phyloP scores from a whole-genome alignment of 2,329 filamentous ascomycete genomes.

The Penicillium freii region DNA sequence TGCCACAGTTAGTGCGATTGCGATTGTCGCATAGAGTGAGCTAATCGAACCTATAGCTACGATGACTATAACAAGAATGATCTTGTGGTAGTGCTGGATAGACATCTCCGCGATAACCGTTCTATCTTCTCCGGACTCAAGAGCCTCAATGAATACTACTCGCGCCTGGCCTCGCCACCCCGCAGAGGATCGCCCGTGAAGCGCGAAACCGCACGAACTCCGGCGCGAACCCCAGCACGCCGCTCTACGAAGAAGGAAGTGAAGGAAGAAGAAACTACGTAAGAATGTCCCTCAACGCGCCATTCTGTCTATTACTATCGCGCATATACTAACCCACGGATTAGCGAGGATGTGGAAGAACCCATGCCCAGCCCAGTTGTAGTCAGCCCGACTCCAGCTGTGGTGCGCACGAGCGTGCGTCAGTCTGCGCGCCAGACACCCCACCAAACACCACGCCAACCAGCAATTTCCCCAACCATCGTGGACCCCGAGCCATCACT shows the following conservation, averaged over 20 bases:
- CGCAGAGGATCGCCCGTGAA: constrained; percentile 49
- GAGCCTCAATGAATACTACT: constrained; percentile 73
- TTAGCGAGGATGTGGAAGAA: constrained; percentile 3
- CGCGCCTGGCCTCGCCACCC: constrained; percentile 43
- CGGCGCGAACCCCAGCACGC: constrained; percentile 32
- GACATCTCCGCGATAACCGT: constrained; percentile 68
- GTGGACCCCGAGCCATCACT: constrained; percentile 19
- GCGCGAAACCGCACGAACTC: constrained; percentile 42
- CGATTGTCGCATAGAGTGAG: constrained; percentile 7
- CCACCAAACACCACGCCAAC: neutral
- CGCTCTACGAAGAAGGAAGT: constrained; percentile 33
- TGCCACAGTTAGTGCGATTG: constrained; percentile 64
- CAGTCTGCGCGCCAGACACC: constrained; percentile 1
- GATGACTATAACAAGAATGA: constrained; percentile 74
- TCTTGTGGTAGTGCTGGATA: constrained; percentile 71
- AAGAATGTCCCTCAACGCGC: constrained; percentile 18
- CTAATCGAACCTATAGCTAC: constrained; percentile 51
- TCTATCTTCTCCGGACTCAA: constrained; percentile 62
- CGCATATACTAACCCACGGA: constrained; percentile 12
- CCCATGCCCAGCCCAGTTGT: neutral
- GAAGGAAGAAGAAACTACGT: constrained; percentile 42
- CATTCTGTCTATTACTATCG: constrained; percentile 16
- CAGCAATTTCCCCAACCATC: neutral
- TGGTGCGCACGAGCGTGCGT: neutral
- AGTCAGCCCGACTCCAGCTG: constrained; percentile 4